A percentile compares a stretch with the other conserved stretches of the same genome.
Conservation (phyloP, 345 rosid species). For the Ceriops zippeliana region DNA sequence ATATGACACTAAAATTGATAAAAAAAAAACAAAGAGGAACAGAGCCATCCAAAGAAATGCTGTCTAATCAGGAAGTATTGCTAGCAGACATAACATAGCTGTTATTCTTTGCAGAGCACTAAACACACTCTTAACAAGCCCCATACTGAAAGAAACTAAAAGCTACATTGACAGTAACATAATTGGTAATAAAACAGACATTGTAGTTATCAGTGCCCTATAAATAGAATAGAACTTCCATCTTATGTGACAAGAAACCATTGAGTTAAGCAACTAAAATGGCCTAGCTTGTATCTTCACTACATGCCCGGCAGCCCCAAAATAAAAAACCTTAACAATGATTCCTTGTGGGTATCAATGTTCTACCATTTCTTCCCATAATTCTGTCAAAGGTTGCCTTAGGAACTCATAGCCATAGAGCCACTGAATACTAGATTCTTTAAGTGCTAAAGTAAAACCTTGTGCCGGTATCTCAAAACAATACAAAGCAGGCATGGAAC, state of each 20-base stretch:
- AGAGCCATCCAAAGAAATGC: not conserved
- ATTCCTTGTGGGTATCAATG: not conserved
- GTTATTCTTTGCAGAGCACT: too few species aligned
- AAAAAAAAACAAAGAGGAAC: not conserved
- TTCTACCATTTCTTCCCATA: not conserved
- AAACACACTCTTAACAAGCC: too few species aligned
- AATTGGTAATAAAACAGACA: too few species aligned
- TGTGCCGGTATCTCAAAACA: not conserved
- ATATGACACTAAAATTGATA: not conserved
- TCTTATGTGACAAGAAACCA: too few species aligned
- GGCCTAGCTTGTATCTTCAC: not conserved
- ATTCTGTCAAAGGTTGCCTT: not conserved
- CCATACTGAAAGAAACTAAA: too few species aligned
- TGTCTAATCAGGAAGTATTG: not conserved
- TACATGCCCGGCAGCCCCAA: not conserved
- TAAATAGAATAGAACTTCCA: too few species aligned
- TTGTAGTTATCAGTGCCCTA: too few species aligned
- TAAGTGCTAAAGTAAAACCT: not conserved
- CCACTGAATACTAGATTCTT: not conserved
- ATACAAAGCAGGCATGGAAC: not conserved
- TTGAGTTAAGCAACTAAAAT: not conserved
- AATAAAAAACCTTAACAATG: not conserved
- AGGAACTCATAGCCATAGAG: not conserved
- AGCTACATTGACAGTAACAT: too few species aligned
- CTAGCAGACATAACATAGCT: too few species aligned